Evolutionary conservation across 495 filamentous ascomycete species (phyloP), one percentile per base, ranked within the genome.

Genomic region (Cairneyella variabilis): DNA sequence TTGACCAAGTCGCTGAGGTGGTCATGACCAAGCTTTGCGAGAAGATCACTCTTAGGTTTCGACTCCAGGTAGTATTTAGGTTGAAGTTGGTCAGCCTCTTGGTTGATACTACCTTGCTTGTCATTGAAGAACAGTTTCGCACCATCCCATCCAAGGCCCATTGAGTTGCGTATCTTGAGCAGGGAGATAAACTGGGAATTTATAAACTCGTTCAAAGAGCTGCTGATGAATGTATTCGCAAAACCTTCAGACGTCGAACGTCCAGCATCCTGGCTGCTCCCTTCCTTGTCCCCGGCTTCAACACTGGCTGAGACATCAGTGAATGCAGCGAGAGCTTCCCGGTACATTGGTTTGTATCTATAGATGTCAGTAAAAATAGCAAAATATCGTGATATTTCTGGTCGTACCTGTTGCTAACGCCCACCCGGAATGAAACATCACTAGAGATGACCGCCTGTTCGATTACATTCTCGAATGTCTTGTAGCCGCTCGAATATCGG

Each of bases 201-300:
- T 41, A 96, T 69, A 20, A 93, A 78, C 25, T 82, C 72, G 26
- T 88, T 79, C 1, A 96, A 70, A 2, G 90, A 83, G 36, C 74
- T 75, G 14, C 84, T 89, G 51, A 95, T 85, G 61, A 92, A 90
- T 1, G 88, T 63, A 32, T 50, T 57, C 6, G 48, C 36, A 39
- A 65, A 63, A 6, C 59, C 10, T n/a, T n/a, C n/a, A 28, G 32
- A 0, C 7, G 43, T 32, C 5, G 25, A 18, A 39, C 30, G 34
- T 4, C 4, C 25, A 16, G 6, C 22, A 22, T 14, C 6, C 11
- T 22, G 36, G 3, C 22, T 20, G 22, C 11, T 32, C 26, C 25
- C 17, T 14, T 53, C 45, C 21, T 41, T 27, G 2, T 28, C 6
- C 12, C 20, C 43, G 75, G 61, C 40, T 57, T 57, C 23, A 40